These are phyloP conservation scores for Coemansia sp. DNA, from an alignment of 192 early-diverging fungal genomes.

Conservation along the genomic window DNA sequence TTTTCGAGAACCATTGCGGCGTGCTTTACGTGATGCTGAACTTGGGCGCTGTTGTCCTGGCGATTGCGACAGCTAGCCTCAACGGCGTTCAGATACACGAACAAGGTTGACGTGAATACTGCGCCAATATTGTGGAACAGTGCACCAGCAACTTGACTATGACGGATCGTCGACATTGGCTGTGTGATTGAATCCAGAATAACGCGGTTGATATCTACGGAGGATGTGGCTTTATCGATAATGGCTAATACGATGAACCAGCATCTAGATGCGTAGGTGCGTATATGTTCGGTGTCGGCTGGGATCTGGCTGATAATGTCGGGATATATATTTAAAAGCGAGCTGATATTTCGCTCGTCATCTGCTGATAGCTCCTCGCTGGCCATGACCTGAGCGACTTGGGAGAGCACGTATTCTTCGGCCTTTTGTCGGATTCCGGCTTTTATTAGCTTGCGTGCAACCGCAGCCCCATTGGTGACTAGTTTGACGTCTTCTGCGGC, in stretches of 20 bases:
- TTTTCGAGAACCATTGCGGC: slow-evolving; percentile 32
- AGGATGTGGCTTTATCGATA: slow-evolving; percentile 2
- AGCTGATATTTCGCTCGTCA: background rate
- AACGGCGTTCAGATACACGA: slow-evolving; percentile 41
- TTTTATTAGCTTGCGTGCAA: slow-evolving; percentile 17
- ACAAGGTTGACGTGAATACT: slow-evolving; percentile 26
- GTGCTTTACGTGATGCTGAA: slow-evolving; percentile 33
- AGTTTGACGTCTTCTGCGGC: slow-evolving; percentile 16
- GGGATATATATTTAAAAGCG: slow-evolving; percentile 21
- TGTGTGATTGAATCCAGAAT: slow-evolving; percentile 25
- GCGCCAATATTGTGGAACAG: slow-evolving; percentile 16
- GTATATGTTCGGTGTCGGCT: slow-evolving; percentile 19
- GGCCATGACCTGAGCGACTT: slow-evolving; percentile 20
- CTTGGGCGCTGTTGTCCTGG: slow-evolving; percentile 16
- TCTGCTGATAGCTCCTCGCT: background rate
- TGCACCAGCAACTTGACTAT: slow-evolving; percentile 28
- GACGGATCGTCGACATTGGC: slow-evolving; percentile 38
- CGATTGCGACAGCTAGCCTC: slow-evolving; percentile 47
- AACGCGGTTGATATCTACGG: slow-evolving; percentile 15
- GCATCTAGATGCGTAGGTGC: slow-evolving; percentile 32
- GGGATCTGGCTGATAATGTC: slow-evolving; percentile 18
- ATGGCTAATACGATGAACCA: slow-evolving; percentile 24
- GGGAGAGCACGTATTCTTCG: slow-evolving; percentile 19
- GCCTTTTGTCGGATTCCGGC: slow-evolving; percentile 10
- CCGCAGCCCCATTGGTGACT: slow-evolving; percentile 16